Percentiles rank a stretch among this genome's conserved stretches.
These are phyloP conservation scores for Suhomyces prunicola DNA, from an alignment of 805 yeast genomes.

Conservation along the genomic window DNA sequence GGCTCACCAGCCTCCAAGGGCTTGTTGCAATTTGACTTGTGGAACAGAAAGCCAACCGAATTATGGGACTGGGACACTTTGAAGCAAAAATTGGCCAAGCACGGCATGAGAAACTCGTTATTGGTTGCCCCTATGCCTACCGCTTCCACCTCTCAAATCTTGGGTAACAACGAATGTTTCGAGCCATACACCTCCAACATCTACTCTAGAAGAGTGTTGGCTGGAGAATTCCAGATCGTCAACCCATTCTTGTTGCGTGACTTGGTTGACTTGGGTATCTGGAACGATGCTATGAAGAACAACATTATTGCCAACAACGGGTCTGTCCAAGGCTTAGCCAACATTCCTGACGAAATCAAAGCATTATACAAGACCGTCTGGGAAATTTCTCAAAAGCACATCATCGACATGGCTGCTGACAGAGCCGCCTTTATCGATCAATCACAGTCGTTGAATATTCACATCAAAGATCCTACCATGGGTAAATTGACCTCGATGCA, in stretches of 20 bases:
- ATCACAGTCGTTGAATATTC: constrained; percentile 45
- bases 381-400: constrained; percentile 86
- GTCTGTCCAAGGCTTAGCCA: constrained; percentile 73
- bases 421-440: constrained; percentile 67
- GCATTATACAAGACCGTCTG: constrained; percentile 89
- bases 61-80: constrained; percentile 84
- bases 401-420: constrained; percentile 85
- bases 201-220: constrained; percentile 83
- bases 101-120: constrained; percentile 84
- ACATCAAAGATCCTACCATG: constrained; percentile 34
- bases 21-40: constrained; percentile 77
- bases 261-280: constrained; percentile 73
- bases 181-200: constrained; percentile 95
- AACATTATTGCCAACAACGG: constrained; percentile 76
- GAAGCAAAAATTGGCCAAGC: constrained; percentile 52
- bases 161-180: constrained; percentile 92
- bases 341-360: constrained; percentile 73
- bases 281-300: constrained; percentile 80
- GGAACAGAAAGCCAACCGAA: constrained; percentile 76
- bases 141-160: constrained; percentile 93
- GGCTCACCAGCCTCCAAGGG: constrained; percentile 95
- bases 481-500: constrained; percentile 42
- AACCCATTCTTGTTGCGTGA: constrained; percentile 84
- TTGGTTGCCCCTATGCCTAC: constrained; percentile 97
- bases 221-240: constrained; percentile 93